Evolutionary conservation across 345 rosid species (phyloP).

Genomic region (Populus simonii): DNA sequence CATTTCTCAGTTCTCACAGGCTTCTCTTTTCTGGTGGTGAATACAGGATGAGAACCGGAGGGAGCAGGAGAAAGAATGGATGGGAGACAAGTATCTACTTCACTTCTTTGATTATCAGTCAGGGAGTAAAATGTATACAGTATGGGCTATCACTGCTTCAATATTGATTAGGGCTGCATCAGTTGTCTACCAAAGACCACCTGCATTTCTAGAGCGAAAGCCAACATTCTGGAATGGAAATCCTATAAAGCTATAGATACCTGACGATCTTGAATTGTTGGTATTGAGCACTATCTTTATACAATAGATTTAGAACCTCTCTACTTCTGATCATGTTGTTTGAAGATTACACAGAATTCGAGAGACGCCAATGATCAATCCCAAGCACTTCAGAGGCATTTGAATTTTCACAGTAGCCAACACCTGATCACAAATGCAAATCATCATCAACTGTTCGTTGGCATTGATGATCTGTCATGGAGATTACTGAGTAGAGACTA

Average conservation of each 20-base stretch:
- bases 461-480: not conserved
- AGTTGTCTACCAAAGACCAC: slow-evolving; percentile 41
- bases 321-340: too few relatives aligned
- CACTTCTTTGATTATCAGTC: slow-evolving; percentile 50
- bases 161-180: slow-evolving; percentile 59
- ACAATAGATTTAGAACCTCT: not conserved
- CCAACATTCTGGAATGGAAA: slow-evolving; percentile 46
- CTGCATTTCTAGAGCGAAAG: slow-evolving; percentile 52
- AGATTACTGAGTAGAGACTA: not conserved
- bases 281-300: not conserved
- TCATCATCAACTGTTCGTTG: not conserved
- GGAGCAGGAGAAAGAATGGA: slow-evolving; percentile 48
- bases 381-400: not conserved
- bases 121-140: slow-evolving; percentile 29
- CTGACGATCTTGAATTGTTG: not conserved
- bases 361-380: too few relatives aligned
- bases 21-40: not conserved
- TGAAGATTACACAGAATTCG: too few relatives aligned
- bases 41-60: slow-evolving; percentile 52
- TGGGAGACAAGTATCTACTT: slow-evolving; percentile 47
- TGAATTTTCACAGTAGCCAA: not conserved
- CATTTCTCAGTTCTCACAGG: not conserved
- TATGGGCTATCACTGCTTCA: slow-evolving; percentile 76
- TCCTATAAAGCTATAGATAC: slow-evolving; percentile 6
- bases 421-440: not conserved